phyloP scores from a whole-genome alignment of 306 rosid species.

The Sechiopsis laciniata region DNA sequence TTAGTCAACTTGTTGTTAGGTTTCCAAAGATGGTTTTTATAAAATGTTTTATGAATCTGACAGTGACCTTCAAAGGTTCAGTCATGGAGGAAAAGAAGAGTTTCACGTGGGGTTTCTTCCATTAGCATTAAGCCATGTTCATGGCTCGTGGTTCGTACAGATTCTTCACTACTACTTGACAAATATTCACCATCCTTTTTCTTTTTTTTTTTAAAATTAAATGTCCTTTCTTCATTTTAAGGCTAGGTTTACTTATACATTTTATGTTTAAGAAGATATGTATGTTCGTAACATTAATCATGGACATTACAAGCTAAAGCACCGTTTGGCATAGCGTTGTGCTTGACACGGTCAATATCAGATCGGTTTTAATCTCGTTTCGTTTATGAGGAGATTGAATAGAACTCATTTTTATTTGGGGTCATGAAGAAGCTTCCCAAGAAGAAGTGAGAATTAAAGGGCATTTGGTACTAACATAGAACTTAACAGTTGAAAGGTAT shows the following conservation, averaged over 20 bases:
- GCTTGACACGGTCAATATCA: not conserved
- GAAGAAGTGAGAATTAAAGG: no score
- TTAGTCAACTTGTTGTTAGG: not conserved
- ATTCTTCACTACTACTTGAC: constrained; percentile 35
- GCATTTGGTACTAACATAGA: no score
- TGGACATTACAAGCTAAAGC: not conserved
- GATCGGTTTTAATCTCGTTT: not conserved
- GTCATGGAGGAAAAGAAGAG: not conserved
- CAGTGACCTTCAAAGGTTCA: not conserved
- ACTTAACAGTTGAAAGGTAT: no score
- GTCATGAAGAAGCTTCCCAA: not conserved
- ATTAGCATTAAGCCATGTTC: constrained; percentile 33
- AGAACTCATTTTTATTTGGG: not conserved
- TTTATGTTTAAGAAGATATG: no score
- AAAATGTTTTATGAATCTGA: not conserved
- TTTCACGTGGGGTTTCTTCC: constrained; percentile 29
- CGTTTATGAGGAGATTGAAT: not conserved
- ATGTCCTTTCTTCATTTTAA: no score
- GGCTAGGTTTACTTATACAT: no score
- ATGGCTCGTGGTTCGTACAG: constrained; percentile 14
- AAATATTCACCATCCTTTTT: constrained; percentile 28
- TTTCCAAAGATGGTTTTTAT: constrained; percentile 13
- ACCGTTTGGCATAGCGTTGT: not conserved
- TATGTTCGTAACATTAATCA: not conserved
- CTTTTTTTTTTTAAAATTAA: no score